Base-by-base conservation (phyloP, 139 green algal genomes). In the Nannochloris sp. region DNA sequence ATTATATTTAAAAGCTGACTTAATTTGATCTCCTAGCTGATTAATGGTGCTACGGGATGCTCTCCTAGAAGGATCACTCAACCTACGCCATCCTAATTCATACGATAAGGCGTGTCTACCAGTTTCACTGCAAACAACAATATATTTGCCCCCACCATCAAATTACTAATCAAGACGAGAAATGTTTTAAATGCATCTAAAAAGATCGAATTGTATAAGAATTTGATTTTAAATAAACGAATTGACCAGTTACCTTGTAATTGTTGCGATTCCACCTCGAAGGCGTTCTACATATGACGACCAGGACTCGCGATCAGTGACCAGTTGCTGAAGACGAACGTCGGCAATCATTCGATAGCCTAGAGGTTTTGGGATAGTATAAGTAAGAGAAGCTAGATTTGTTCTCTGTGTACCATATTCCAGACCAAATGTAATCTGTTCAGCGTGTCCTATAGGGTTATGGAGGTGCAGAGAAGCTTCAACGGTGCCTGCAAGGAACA, bases 11-110 rank as follows among this genome's bases (percentile, higher is more conserved):
- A 89, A 34, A 9, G 82, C 66, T 0, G 84, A 84, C 67, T 88
- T 87, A 27, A 92, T 54, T 55, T 77, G 76, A 62, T 91, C 77
- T 1, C 85, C 85, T 54, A 79, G 42, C 72, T 90, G 82, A 7
- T 42, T 47, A 33, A 80, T 37, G 15, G 89, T 80, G 3, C 68
- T 36, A 5, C 39, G 63, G 3, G 79, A 87, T n/a, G 80, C 80
- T 13, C 32, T 34, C 33, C 65, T 57, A 3, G 60, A 65, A 3
- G 77, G 71, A 61, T 81, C 83, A 6, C 54, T 44, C 31, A 91
- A 48, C 37, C 56, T 68, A 25, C 82, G 67, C 86, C 86, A 92
- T 14, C 80, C 85, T 32, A 84, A 64, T 62, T 88, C 82, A 59
- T 90, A 89, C 3, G 75, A 65, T 23, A 92, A n/a, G 0, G 64